Base-by-base conservation (phyloP, 352 stramenopile genomes). In the Blastocystis sp. region DNA sequence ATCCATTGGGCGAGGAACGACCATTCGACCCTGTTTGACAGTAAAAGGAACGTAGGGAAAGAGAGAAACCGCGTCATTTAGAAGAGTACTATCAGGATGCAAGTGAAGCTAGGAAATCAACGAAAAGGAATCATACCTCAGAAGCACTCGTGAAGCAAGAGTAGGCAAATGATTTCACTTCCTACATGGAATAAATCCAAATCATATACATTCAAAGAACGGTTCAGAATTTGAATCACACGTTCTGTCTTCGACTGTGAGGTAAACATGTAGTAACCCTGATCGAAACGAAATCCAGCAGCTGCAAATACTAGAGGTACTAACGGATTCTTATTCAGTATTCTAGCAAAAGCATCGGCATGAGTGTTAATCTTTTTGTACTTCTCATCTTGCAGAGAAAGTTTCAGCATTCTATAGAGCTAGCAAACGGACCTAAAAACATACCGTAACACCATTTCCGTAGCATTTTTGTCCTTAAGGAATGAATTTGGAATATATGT, bases 301-400 rank as follows among this genome's bases (percentile, higher is more conserved):
- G 73, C 73, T n/a, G 73, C 73, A 84, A 84, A 68, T 11, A 84
- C n/a, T 29, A 84, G 9, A 18, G 73, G 68, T 11, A 66, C 15
- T 4, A 43, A 41, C 0, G 73, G 50, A 20, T 66, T 15, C 11
- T 2, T 20, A 45, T 84, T 23, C 5, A 84, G n/a, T 23, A 84
- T 7, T 20, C 23, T 18, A 2, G 18, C 0, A 45, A 84, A 68
- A 8, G 50, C 11, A 66, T 50, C 23, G 3, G 73, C 53, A 8
- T 84, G 37, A 29, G 34, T 64, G 29, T 84, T 84, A 9, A 84
- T 61, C n/a, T 26, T 23, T 39, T 68, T 66, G 39, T 84, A 84
- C 53, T 84, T 84, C 1, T 84, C 53, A 41, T 68, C 53, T 8
- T 39, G 39, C 2, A 84, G 29, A 3, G 73, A 26, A 18, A 84